These are phyloP conservation scores for Fibroporia radiculosa DNA, from an alignment of 768 basidiomycete species.

Conservation along the genomic window DNA sequence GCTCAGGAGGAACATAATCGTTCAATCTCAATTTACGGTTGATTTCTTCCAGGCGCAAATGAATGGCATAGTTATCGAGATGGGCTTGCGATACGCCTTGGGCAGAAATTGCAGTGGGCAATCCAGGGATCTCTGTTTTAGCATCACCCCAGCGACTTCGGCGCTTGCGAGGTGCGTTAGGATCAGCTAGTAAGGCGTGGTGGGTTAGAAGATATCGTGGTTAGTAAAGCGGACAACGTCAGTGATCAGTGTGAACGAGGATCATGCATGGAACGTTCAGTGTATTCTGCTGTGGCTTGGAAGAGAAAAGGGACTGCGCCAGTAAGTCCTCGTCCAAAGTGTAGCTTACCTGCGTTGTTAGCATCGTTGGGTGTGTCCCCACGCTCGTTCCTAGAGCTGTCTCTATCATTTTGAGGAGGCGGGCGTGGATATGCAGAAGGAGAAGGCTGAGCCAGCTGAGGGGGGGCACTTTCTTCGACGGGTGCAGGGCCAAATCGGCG, in stretches of 20 bases:
- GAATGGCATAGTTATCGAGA: conserved; percentile 96
- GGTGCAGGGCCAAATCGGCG: conserved; percentile 90
- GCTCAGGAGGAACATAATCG: conserved; percentile 92
- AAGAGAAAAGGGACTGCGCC: conserved; percentile 4
- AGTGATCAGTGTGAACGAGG: conserved; percentile 21
- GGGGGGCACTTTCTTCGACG: conserved; percentile 71
- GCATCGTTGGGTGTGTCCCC: conserved; percentile 55
- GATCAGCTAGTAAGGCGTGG: conserved; percentile 54
- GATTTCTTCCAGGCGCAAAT: conserved; percentile 94
- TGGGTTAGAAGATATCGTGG: conserved; percentile 33
- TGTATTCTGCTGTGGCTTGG: too few species aligned
- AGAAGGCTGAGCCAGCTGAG: conserved; percentile 81
- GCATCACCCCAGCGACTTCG: conserved; percentile 98
- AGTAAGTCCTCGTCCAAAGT: conserved; percentile 10
- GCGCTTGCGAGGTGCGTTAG: conserved; percentile 86
- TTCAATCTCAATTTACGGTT: conserved; percentile 90
- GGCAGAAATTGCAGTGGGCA: conserved; percentile 91
- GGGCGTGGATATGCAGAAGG: conserved; percentile 79
- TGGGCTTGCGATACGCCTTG: conserved; percentile 93
- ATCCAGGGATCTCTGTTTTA: conserved; percentile 82
- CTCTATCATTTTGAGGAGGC: conserved; percentile 39
- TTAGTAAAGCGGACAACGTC: conserved; percentile 49
- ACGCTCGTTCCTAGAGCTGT: conserved; percentile 52
- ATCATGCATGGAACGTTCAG: conserved; percentile 12
- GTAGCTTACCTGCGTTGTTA: conserved; percentile 60